Evolutionary conservation across 108 stramenopile genomes (phyloP), one percentile per base, ranked within the genome.

Genomic region (Cyclotella distinguenda): DNA sequence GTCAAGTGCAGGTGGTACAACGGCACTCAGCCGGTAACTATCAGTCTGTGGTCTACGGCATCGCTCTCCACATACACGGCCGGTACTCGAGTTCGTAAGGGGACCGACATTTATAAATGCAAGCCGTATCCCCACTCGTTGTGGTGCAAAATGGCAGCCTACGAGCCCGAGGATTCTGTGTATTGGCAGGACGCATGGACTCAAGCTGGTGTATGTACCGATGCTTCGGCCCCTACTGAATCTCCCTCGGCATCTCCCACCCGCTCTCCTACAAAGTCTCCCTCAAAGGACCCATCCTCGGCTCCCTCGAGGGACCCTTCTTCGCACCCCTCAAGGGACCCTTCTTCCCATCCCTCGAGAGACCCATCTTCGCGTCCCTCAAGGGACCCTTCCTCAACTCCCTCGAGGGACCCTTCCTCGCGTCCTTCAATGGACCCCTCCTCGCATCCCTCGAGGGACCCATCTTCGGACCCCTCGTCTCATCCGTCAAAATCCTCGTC

Each of bases 161-260:
- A 52, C 27, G 21, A 52, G 27, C 50, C 50, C 9, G 50, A 31
- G 3, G 3, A 15, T 32, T n/a, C 11, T 6, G 3, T 4, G 1
- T 56, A 56, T 15, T 56, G 55, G 55, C 4, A 6, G 7, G 55
- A 56, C 12, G 55, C 55, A 25, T 56, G 55, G 55, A 15, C 1
- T 21, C 18, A 15, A 39, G 55, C 34, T 19, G 55, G 55, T 2
- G n/a, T 6, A 2, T 56, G 55, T 39, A 1, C 15, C 0, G 27
- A 52, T 28, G 27, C 27, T 28, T 30, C 21, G 13, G 1, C 26
- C 1, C 50, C 50, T 4, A 50, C 49, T 27, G 13, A 23, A 5
- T 27, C 25, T 6, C 49, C 49, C 5, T 26, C 23, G 5, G 4
- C 25, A 4, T 50, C 49, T 27, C 49, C 49, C 5, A 50, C 49